phyloP scores from a whole-genome alignment of 352 stramenopile genomes.

The Pythium chondricola region DNA sequence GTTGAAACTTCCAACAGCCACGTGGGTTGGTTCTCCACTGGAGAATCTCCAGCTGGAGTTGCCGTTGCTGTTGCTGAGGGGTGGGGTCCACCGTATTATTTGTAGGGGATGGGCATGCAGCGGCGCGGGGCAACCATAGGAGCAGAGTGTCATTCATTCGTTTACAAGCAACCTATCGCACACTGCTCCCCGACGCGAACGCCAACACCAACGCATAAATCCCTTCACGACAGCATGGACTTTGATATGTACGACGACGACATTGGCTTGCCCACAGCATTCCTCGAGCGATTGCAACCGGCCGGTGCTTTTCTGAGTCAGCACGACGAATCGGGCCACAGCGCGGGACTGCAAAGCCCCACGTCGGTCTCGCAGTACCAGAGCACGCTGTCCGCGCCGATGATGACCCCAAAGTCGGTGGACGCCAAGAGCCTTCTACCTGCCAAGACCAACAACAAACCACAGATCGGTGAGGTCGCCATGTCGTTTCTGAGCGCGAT shows the following conservation, averaged over 20 bases:
- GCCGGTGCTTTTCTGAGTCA: constrained; percentile 12
- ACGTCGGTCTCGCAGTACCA: not conserved
- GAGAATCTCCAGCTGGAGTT: no score
- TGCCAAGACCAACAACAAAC: not conserved
- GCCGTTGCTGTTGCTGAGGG: no score
- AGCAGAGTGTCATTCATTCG: constrained; percentile 12
- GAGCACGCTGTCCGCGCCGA: no score
- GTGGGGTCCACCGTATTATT: no score
- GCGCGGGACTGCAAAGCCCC: constrained; percentile 9
- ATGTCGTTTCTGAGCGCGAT: constrained; percentile 19
- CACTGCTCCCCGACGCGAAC: not conserved
- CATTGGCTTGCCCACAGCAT: constrained; percentile 5
- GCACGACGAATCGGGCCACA: not conserved
- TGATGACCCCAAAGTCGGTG: constrained; percentile 5
- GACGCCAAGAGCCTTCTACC: not conserved
- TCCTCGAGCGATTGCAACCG: constrained; percentile 10
- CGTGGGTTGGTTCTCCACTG: no score
- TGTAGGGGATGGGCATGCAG: not conserved
- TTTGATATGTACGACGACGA: no score
- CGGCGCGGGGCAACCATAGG: not conserved
- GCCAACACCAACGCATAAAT: constrained; percentile 3
- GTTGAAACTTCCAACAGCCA: no score
- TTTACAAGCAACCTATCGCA: constrained; percentile 7
- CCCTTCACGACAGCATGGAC: not conserved
- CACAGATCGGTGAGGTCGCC: not conserved